Percentiles rank a stretch among this genome's conserved stretches.
Evolutionary conservation across 108 stramenopile species (phyloP).

Genomic region (Skeletonema potamos): DNA sequence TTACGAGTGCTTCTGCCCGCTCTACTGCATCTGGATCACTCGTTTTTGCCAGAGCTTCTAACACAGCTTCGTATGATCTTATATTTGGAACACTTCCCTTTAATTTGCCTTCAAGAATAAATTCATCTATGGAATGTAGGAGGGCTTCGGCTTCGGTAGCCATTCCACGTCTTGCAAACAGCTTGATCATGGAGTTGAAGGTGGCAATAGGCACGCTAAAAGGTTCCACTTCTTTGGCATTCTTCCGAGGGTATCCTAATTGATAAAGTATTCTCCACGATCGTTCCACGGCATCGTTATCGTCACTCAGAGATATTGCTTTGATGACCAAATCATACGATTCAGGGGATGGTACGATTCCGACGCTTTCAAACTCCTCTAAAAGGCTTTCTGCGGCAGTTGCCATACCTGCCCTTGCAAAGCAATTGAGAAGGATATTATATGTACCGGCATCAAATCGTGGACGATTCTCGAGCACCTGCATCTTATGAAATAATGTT

Average conservation of each 20-base stretch:
- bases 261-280: slow-evolving; percentile 29
- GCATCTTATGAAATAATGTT: slow-evolving; percentile 13
- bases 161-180: slow-evolving; percentile 34
- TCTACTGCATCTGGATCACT: slow-evolving; percentile 18
- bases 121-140: slow-evolving; percentile 30
- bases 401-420: slow-evolving; percentile 63
- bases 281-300: slow-evolving; percentile 12
- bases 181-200: slow-evolving; percentile 41
- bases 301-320: slow-evolving; percentile 23
- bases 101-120: slow-evolving; percentile 11
- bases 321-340: slow-evolving; percentile 35
- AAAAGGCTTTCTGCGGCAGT: slow-evolving; percentile 57
- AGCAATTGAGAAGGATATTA: slow-evolving; percentile 80
- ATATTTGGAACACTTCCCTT: slow-evolving; percentile 13
- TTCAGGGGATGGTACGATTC: slow-evolving; percentile 8
- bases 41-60: slow-evolving; percentile 39
- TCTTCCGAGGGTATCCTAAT: slow-evolving; percentile 10
- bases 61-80: slow-evolving; percentile 36
- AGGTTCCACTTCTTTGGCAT: slow-evolving; percentile 6
- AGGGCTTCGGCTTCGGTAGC: slow-evolving; percentile 29
- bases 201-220: slow-evolving; percentile 13
- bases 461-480: not conserved
- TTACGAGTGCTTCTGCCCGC: slow-evolving; percentile 32
- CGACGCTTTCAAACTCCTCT: slow-evolving; percentile 46
- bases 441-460: slow-evolving; percentile 60